Evolutionary conservation across 2,329 filamentous ascomycete genomes (phyloP).

Genomic region (Cryphonectria carpinicola): DNA sequence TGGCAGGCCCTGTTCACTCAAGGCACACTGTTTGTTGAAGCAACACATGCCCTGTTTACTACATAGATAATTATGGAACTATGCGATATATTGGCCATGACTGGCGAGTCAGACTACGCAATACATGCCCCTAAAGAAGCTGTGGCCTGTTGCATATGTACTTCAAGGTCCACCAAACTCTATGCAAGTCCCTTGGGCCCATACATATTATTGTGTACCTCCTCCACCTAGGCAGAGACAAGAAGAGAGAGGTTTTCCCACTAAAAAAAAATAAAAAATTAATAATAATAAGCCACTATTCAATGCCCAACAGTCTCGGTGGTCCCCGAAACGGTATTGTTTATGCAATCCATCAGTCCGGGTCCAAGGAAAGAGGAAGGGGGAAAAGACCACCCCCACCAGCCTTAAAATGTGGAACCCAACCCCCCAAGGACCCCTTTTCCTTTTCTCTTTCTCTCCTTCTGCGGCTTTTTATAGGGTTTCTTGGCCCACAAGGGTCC

Average conservation of each 20-base stretch:
- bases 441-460: not conserved
- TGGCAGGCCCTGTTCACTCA: not conserved
- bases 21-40: not conserved
- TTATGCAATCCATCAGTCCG: not conserved
- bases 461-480: not conserved
- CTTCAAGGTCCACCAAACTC: not conserved
- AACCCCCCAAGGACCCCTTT: not conserved
- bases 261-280: not conserved
- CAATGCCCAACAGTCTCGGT: not conserved
- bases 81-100: not conserved
- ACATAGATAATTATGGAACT: not conserved
- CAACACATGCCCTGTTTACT: not conserved
- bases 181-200: not conserved
- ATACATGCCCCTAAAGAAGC: not conserved
- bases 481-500: not conserved
- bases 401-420: not conserved
- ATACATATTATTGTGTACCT: not conserved
- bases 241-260: not conserved
- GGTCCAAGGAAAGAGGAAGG: not conserved
- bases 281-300: too few species aligned
- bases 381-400: not conserved
- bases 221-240: not conserved
- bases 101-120: not conserved
- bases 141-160: not conserved
- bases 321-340: constrained; percentile 1